Conservation (phyloP, 2,329 filamentous ascomycete species). For the Knoxdaviesia capensis region DNA sequence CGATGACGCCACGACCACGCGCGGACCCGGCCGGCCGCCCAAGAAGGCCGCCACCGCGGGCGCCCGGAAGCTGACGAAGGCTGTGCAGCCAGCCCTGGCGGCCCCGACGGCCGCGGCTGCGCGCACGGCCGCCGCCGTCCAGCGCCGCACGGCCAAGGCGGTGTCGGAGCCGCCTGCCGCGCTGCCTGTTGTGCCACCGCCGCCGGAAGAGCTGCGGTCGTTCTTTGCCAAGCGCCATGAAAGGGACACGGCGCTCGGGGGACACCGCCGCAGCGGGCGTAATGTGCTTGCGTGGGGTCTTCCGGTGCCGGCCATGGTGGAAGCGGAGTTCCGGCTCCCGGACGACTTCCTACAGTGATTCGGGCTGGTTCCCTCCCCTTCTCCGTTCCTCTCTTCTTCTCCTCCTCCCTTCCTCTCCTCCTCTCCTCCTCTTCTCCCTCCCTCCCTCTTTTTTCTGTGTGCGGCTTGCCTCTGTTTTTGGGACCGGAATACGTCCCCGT, state of each 20-base stretch:
- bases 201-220: conserved; percentile 51
- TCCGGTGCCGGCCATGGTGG: conserved; percentile 50
- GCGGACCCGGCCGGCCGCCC: too few species aligned
- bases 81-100: conserved; percentile 1
- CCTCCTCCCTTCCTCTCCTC: background rate
- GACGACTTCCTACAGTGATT: conserved; percentile 26
- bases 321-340: conserved; percentile 58
- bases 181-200: conserved; percentile 6
- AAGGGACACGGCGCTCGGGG: conserved; percentile 59
- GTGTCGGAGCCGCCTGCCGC: conserved; percentile 9
- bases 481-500: too few species aligned
- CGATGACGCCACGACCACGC: too few species aligned
- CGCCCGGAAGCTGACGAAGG: too few species aligned
- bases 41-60: too few species aligned
- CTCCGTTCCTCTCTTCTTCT: background rate
- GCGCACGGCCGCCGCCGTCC: conserved; percentile 4
- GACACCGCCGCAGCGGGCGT: conserved; percentile 46
- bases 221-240: conserved; percentile 71
- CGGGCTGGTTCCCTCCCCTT: background rate
- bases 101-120: conserved; percentile 5
- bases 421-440: background rate
- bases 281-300: conserved; percentile 65
- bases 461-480: background rate
- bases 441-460: background rate
- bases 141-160: conserved; percentile 8